Conservation (phyloP, 441 rosid genomes). For the Pelargonium australe region DNA sequence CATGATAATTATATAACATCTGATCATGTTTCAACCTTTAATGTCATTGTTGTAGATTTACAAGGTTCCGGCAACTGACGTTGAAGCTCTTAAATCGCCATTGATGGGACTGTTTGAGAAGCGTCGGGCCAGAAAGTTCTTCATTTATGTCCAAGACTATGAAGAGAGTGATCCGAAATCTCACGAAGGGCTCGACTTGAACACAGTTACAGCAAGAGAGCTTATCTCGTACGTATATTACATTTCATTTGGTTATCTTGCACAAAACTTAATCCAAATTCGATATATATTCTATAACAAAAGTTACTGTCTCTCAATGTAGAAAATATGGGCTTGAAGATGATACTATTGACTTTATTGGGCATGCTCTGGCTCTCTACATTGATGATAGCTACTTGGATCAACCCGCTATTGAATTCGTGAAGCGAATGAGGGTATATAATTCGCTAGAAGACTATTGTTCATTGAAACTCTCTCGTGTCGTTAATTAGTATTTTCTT, state of each 20-base stretch:
- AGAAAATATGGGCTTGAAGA: constrained; percentile 75
- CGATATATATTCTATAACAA: too few species aligned
- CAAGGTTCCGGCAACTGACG: constrained; percentile 28
- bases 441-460: neutral
- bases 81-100: constrained; percentile 28
- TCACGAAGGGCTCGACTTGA: constrained; percentile 1
- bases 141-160: constrained; percentile 12
- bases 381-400: constrained; percentile 53
- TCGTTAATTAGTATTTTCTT: neutral
- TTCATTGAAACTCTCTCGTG: neutral
- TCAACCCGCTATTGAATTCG: constrained; percentile 56
- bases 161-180: neutral
- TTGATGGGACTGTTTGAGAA: constrained; percentile 27
- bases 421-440: constrained; percentile 58
- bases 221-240: neutral
- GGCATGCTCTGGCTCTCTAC: constrained; percentile 70
- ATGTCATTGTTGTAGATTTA: constrained; percentile 14
- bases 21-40: too few species aligned
- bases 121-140: constrained; percentile 27
- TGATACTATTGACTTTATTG: constrained; percentile 63
- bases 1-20: too few species aligned
- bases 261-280: too few species aligned
- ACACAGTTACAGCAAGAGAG: neutral
- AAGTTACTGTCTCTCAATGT: constrained; percentile 4
- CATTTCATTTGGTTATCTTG: too few species aligned